A percentile compares a stretch with the other conserved stretches of the same genome.
Evolutionary conservation across 495 filamentous ascomycete species (phyloP).

Genomic region (Trichoderma virens): DNA sequence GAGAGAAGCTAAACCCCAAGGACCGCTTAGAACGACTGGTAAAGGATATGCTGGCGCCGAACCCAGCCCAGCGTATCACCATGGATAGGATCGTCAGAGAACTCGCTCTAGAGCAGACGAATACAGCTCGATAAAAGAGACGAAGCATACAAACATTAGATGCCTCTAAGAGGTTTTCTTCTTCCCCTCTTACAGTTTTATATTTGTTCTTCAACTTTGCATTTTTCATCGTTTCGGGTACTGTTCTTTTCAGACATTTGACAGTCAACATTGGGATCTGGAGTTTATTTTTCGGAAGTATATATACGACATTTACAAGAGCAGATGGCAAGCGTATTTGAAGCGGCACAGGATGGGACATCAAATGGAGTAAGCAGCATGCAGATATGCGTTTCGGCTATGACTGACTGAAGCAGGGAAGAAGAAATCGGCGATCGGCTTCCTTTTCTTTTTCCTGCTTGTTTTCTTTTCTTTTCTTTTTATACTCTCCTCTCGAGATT

Average conservation of each 20-base stretch:
- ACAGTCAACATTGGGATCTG: neutral
- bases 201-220: neutral
- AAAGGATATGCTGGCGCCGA: constrained; percentile 37
- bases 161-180: neutral
- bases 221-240: neutral
- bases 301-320: neutral
- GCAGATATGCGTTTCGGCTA: neutral
- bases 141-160: neutral
- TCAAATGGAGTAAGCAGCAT: neutral
- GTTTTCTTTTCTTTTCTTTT: neutral
- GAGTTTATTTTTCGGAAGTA: neutral
- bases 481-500: neutral
- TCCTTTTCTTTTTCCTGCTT: neutral
- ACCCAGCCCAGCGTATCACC: constrained; percentile 34
- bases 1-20: constrained; percentile 24
- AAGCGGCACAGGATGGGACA: neutral
- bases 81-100: constrained; percentile 32
- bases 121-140: neutral
- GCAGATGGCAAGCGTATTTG: neutral
- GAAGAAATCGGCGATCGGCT: neutral
- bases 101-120: constrained; percentile 7
- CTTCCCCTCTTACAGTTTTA: neutral
- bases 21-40: constrained; percentile 37
- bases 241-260: neutral
- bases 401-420: neutral